Evolutionary conservation across 2,329 filamentous ascomycete species (phyloP).

Genomic region (Curvularia eragrostidis): DNA sequence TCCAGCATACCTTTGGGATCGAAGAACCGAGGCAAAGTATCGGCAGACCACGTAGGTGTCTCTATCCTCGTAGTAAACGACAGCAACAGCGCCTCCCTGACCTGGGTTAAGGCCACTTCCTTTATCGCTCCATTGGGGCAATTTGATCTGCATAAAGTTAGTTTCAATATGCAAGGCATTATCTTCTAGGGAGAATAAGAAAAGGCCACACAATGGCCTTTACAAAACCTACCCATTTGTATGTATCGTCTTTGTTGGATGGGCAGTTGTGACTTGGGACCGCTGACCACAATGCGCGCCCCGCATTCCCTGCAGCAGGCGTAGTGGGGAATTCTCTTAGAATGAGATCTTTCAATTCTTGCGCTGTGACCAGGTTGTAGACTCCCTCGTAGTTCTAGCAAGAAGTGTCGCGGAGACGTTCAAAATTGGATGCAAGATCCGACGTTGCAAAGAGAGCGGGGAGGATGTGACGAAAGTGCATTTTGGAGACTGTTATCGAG

Average conservation of each 20-base stretch:
- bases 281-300: neutral
- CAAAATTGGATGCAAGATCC: neutral
- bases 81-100: constrained; percentile 1
- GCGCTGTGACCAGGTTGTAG: neutral
- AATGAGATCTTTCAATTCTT: neutral
- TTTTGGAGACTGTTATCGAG: neutral
- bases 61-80: constrained; percentile 12
- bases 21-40: neutral
- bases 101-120: neutral
- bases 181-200: neutral
- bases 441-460: constrained; percentile 3
- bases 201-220: neutral
- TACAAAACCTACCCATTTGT: neutral
- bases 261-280: neutral
- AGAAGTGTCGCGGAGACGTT: neutral
- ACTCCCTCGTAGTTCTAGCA: neutral
- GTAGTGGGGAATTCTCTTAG: neutral
- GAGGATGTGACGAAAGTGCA: constrained; percentile 1
- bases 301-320: neutral
- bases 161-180: no score
- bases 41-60: constrained; percentile 13
- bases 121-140: constrained; percentile 2
- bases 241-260: constrained; percentile 2
- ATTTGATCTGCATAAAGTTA: neutral
- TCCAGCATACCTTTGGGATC: neutral